A percentile compares a stretch with the other conserved stretches of the same genome.
phyloP scores from a whole-genome alignment of 2,329 filamentous ascomycete genomes.

The Thielaviopsis ethacetica region DNA sequence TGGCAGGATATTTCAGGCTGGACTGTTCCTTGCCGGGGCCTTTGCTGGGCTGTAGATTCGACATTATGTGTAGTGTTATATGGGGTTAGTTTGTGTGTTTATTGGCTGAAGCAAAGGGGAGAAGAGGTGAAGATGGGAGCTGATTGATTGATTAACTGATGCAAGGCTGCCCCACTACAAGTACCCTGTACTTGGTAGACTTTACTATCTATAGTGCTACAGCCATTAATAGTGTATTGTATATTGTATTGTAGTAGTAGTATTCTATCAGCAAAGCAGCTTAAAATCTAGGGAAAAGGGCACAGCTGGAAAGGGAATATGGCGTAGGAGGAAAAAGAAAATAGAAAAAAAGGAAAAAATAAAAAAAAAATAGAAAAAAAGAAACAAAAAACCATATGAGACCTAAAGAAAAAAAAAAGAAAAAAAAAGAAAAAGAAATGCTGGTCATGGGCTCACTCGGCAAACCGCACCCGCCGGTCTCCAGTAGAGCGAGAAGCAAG shows the following conservation, averaged over 20 bases:
- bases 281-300: not conserved
- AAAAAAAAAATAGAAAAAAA: not conserved
- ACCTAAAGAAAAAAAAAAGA: not conserved
- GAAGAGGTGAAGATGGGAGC: not conserved
- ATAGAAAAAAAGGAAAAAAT: not conserved
- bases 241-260: not conserved
- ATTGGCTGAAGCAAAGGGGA: not conserved
- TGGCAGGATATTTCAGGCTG: slow-evolving; percentile 75
- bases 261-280: not conserved
- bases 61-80: slow-evolving; percentile 22
- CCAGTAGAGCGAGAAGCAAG: slow-evolving; percentile 1
- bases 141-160: not conserved
- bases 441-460: slow-evolving; percentile 1
- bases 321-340: not conserved
- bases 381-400: no score
- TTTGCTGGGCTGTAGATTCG: slow-evolving; percentile 33
- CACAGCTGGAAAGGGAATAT: not conserved
- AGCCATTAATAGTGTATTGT: no score
- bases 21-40: slow-evolving; percentile 31
- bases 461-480: slow-evolving; percentile 5
- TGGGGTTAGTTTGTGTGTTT: not conserved
- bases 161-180: slow-evolving; percentile 11
- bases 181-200: no score
- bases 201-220: no score
- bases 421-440: not conserved